Conservation (phyloP, 2,329 filamentous ascomycete species). For the Xylariaceae sp. region DNA sequence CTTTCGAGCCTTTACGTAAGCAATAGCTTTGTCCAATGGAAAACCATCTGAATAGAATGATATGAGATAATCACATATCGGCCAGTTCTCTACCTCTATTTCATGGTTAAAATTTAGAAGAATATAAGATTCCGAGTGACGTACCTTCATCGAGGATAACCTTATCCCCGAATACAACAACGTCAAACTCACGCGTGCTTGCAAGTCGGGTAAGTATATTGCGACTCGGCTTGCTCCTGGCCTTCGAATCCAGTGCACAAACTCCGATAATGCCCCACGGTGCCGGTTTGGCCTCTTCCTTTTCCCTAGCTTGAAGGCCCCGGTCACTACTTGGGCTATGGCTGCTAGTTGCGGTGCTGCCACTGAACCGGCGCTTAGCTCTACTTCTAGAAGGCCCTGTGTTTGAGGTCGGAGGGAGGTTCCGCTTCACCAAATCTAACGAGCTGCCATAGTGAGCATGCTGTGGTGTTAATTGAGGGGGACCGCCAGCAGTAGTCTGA, state of each 20-base stretch:
- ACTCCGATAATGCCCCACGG: slow-evolving; percentile 76
- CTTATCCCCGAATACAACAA: slow-evolving; percentile 97
- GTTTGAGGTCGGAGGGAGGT: slow-evolving; percentile 26
- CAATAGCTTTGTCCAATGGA: slow-evolving; percentile 92
- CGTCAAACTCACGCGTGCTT: slow-evolving; percentile 87
- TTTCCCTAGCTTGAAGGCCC: slow-evolving; percentile 48
- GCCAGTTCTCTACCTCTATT: slow-evolving; percentile 37
- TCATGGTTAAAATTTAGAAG: neutral
- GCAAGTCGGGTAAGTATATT: slow-evolving; percentile 94
- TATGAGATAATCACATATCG: slow-evolving; percentile 76
- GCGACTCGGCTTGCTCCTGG: slow-evolving; percentile 91
- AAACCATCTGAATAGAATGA: slow-evolving; percentile 99
- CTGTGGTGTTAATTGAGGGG: slow-evolving; percentile 43
- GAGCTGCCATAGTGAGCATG: slow-evolving; percentile 38
- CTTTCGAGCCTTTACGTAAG: slow-evolving; percentile 87
- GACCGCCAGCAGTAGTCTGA: slow-evolving; percentile 36
- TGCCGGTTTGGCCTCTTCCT: slow-evolving; percentile 56
- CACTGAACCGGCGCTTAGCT: slow-evolving; percentile 72
- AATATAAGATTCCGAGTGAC: slow-evolving; percentile 19
- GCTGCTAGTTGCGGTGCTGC: slow-evolving; percentile 76
- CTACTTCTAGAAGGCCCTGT: slow-evolving; percentile 52
- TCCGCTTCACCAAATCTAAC: slow-evolving; percentile 42
- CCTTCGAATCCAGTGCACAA: slow-evolving; percentile 92
- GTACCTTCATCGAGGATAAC: slow-evolving; percentile 88
- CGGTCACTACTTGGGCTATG: slow-evolving; percentile 74